Conservation (phyloP, 2,329 filamentous ascomycete species). For the Orbilia javanica region DNA sequence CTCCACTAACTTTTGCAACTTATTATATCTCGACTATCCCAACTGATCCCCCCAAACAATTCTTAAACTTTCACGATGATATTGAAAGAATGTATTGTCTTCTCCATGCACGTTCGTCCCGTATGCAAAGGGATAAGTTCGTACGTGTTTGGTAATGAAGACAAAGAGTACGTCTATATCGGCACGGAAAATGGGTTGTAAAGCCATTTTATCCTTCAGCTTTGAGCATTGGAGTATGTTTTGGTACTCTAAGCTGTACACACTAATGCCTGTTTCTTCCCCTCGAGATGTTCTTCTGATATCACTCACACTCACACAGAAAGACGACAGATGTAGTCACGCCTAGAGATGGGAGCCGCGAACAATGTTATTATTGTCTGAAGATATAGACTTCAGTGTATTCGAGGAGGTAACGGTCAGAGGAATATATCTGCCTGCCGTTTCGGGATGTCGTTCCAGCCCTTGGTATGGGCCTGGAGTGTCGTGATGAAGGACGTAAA, state of each 20-base stretch:
- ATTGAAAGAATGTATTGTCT: slow-evolving; percentile 69
- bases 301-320: background rate
- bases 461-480: background rate
- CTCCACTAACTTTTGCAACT: background rate
- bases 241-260: slow-evolving; percentile 69
- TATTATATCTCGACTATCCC: background rate
- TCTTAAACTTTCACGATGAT: background rate
- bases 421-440: slow-evolving; percentile 10
- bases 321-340: slow-evolving; percentile 1
- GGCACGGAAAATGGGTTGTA: slow-evolving; percentile 67
- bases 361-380: slow-evolving; percentile 21
- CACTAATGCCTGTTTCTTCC: slow-evolving; percentile 67
- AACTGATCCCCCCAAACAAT: no score
- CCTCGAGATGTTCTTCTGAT: background rate
- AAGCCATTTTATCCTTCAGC: slow-evolving; percentile 62
- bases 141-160: slow-evolving; percentile 75
- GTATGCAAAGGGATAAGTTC: slow-evolving; percentile 67
- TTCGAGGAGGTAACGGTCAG: slow-evolving; percentile 29
- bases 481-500: slow-evolving; percentile 27
- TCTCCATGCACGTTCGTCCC: slow-evolving; percentile 75
- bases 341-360: slow-evolving; percentile 16
- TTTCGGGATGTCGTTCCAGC: slow-evolving; percentile 13
- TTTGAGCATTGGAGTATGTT: slow-evolving; percentile 62
- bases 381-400: slow-evolving; percentile 55
- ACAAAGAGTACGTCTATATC: slow-evolving; percentile 66